Percentiles rank a stretch among this genome's conserved stretches.
These are phyloP conservation scores for Mucor indicus DNA, from an alignment of 371 early-diverging fungal species.

Conservation along the genomic window DNA sequence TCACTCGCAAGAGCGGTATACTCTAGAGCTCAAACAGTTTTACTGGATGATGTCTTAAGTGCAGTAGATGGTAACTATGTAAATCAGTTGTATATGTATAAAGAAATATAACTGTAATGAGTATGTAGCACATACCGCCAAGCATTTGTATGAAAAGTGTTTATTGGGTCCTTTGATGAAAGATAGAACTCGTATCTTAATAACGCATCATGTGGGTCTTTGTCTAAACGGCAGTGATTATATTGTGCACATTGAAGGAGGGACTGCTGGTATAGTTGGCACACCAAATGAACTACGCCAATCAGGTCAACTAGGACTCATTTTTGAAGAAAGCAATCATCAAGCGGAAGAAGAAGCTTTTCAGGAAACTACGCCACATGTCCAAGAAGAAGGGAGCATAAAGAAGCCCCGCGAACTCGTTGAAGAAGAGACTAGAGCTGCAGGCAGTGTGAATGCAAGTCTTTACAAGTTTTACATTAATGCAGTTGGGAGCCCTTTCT, in stretches of 20 bases:
- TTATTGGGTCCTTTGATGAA: conserved; percentile 69
- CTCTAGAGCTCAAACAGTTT: conserved; percentile 64
- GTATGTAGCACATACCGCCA: conserved; percentile 88
- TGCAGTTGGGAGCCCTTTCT: conserved; percentile 34
- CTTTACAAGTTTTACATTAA: conserved; percentile 40
- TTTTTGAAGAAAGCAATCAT: conserved; percentile 7
- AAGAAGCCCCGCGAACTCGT: conserved; percentile 20
- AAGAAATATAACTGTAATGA: too few species aligned
- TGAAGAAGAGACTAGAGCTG: conserved; percentile 31
- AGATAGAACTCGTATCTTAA: conserved; percentile 77
- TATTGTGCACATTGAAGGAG: conserved; percentile 64
- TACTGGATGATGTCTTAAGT: conserved; percentile 84
- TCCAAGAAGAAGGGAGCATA: background rate
- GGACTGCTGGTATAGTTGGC: conserved; percentile 45
- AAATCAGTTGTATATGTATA: too few species aligned
- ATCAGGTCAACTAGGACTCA: conserved; percentile 17
- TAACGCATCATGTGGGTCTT: conserved; percentile 85
- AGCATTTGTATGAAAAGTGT: conserved; percentile 73
- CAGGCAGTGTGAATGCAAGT: conserved; percentile 41
- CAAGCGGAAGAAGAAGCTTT: background rate
- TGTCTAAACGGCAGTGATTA: conserved; percentile 66
- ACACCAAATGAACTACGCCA: conserved; percentile 42
- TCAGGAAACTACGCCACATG: background rate
- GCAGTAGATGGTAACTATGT: conserved; percentile 78
- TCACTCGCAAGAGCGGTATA: conserved; percentile 85